These are phyloP conservation scores for Nothophaeocryptopus gaeumannii DNA, from an alignment of 2,329 filamentous ascomycete species.

Conservation along the genomic window DNA sequence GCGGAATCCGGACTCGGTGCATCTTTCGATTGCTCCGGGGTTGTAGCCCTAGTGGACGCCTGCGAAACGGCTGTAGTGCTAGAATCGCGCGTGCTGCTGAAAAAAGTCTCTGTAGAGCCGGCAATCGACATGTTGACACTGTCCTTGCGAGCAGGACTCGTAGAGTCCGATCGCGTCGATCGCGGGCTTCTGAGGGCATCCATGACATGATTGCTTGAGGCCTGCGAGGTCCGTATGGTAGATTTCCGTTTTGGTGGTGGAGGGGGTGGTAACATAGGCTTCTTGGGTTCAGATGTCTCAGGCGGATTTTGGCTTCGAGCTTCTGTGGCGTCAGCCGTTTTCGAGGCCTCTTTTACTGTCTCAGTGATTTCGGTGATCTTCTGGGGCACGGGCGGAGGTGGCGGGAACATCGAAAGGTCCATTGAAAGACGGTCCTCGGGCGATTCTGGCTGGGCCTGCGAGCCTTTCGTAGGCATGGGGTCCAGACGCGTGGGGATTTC, in stretches of 20 bases:
- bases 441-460: background rate
- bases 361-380: background rate
- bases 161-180: constrained; percentile 14
- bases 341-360: constrained; percentile 3
- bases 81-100: constrained; percentile 70
- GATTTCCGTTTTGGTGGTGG: constrained; percentile 8
- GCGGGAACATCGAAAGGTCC: constrained; percentile 10
- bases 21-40: constrained; percentile 65
- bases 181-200: constrained; percentile 18
- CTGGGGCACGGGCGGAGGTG: constrained; percentile 8
- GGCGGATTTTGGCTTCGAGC: constrained; percentile 6
- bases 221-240: constrained; percentile 13
- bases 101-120: constrained; percentile 74
- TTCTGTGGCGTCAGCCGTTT: constrained; percentile 9
- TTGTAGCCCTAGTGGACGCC: constrained; percentile 82
- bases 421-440: constrained; percentile 19
- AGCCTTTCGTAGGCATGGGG: constrained; percentile 8
- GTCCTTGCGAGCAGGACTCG: constrained; percentile 50
- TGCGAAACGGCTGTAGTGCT: constrained; percentile 77
- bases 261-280: constrained; percentile 15
- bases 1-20: constrained; percentile 50
- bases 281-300: constrained; percentile 2
- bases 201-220: constrained; percentile 12
- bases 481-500: constrained; percentile 14
- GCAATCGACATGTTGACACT: constrained; percentile 73